These are phyloP conservation scores for Panaeolus papilionaceus DNA, from an alignment of 768 basidiomycete species.

Conservation along the genomic window DNA sequence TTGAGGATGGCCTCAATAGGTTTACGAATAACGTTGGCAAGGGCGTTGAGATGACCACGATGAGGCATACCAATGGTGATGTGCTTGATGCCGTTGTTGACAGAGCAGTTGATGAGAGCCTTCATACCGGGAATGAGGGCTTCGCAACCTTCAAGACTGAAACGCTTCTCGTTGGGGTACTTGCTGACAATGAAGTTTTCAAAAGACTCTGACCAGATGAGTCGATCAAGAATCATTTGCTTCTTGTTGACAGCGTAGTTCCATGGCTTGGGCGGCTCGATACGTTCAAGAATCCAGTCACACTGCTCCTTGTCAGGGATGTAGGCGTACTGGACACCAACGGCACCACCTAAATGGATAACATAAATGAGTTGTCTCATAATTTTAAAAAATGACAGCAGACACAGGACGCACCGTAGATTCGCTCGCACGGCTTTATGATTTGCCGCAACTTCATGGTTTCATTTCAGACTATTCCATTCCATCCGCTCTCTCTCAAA, in stretches of 20 bases:
- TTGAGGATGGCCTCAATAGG: slow-evolving; percentile 98
- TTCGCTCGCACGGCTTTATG: slow-evolving; percentile 86
- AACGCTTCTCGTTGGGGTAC: slow-evolving; percentile 99
- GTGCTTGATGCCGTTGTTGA: slow-evolving; percentile 94
- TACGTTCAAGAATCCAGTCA: slow-evolving; percentile 97
- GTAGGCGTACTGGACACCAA: slow-evolving; percentile 93
- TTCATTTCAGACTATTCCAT: slow-evolving; percentile 44
- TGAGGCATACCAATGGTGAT: slow-evolving; percentile 99
- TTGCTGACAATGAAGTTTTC: slow-evolving; percentile 99
- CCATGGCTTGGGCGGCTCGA: slow-evolving; percentile 96
- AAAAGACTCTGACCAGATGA: slow-evolving; percentile 99
- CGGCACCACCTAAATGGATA: slow-evolving; percentile 68
- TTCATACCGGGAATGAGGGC: slow-evolving; percentile 99
- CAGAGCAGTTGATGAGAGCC: slow-evolving; percentile 98
- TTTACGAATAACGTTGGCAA: slow-evolving; percentile 98
- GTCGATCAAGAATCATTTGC: slow-evolving; percentile 97
- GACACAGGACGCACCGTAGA: slow-evolving; percentile 90
- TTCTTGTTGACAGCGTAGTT: slow-evolving; percentile 98
- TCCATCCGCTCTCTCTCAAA: too few relatives aligned
- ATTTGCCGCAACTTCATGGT: slow-evolving; percentile 92
- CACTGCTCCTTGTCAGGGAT: slow-evolving; percentile 99
- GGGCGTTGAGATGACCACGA: slow-evolving; percentile 96
- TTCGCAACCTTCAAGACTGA: slow-evolving; percentile 98
- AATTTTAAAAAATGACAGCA: slow-evolving; percentile 6
- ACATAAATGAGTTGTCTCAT: slow-evolving; percentile 5